Conservation (phyloP, 306 rosid species). For the Fagus crenata region DNA sequence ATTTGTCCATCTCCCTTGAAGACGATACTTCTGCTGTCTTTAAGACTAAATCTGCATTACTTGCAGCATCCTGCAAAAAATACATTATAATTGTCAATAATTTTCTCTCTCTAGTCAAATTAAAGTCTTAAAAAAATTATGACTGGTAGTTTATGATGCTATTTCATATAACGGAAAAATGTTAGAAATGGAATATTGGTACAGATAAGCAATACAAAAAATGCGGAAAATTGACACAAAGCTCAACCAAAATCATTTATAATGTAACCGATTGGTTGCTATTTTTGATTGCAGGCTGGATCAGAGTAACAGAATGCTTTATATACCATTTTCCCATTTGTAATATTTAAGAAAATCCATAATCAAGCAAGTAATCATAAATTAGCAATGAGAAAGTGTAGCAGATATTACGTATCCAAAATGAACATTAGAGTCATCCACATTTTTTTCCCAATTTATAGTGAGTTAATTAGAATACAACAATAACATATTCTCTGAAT, state of each 20-base stretch:
- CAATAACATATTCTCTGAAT: too few relatives aligned
- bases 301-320: not conserved
- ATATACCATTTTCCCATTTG: not conserved
- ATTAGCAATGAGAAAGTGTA: too few relatives aligned
- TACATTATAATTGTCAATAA: conserved; percentile 22
- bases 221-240: not conserved
- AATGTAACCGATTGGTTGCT: not conserved
- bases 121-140: conserved; percentile 12
- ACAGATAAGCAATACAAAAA: not conserved
- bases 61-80: conserved; percentile 57
- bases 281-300: not conserved
- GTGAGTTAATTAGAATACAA: too few relatives aligned
- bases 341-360: too few relatives aligned
- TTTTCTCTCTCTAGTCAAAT: conserved; percentile 14
- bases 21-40: conserved; percentile 48
- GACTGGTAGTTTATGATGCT: not conserved
- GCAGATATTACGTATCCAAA: too few relatives aligned
- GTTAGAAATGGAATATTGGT: not conserved
- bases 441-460: too few relatives aligned
- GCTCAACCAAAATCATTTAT: not conserved
- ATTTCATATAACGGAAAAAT: not conserved
- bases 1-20: conserved; percentile 52
- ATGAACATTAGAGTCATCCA: too few relatives aligned
- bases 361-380: too few relatives aligned
- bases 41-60: conserved; percentile 45